Conservation (phyloP, 2,329 filamentous ascomycete species). For the Geosmithia putterillii region DNA sequence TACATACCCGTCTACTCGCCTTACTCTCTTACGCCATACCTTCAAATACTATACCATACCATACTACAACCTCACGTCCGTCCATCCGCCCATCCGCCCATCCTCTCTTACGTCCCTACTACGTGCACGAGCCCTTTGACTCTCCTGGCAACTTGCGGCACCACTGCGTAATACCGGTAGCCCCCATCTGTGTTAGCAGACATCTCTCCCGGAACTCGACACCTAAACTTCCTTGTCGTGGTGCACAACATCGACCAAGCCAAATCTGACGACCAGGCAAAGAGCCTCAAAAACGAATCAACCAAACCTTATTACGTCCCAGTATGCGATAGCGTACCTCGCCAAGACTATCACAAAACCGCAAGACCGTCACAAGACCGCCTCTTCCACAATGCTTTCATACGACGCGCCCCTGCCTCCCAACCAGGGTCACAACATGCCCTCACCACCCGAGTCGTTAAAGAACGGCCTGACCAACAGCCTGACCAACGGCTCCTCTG, state of each 20-base stretch:
- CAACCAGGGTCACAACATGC: conserved; percentile 9
- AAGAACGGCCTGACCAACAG: conserved; percentile 9
- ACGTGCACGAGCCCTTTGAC: not conserved
- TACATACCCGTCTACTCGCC: not conserved
- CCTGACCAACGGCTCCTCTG: conserved; percentile 13
- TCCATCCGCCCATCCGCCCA: not conserved
- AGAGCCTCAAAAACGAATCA: too few species aligned
- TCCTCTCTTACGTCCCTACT: not conserved
- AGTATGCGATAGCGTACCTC: not conserved
- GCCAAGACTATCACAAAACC: not conserved
- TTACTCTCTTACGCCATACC: not conserved
- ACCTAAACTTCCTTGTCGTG: too few species aligned
- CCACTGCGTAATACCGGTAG: not conserved
- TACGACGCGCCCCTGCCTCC: conserved; percentile 32
- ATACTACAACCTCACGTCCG: not conserved
- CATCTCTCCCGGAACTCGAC: too few species aligned
- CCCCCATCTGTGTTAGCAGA: too few species aligned
- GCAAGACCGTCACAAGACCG: not conserved
- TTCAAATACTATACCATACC: not conserved
- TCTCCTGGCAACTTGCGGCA: not conserved
- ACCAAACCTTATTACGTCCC: not conserved
- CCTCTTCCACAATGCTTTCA: conserved; percentile 30
- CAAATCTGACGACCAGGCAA: too few species aligned
- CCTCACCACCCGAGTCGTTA: conserved; percentile 1
- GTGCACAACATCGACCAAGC: not conserved